A percentile compares a stretch with the other conserved stretches of the same genome.
phyloP scores from a whole-genome alignment of 441 rosid species.

The Adansonia gregorii region DNA sequence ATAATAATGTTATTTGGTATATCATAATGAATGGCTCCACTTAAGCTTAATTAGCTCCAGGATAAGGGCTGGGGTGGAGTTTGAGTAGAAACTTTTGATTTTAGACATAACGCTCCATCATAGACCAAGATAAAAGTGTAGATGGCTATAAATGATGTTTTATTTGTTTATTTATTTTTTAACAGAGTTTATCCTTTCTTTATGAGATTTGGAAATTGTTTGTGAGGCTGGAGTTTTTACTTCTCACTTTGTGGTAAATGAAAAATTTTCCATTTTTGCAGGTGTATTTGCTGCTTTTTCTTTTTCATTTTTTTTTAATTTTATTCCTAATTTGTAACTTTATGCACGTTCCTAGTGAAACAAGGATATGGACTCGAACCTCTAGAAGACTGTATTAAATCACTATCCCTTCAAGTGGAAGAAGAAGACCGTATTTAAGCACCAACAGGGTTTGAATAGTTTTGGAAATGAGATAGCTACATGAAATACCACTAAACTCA shows the following conservation, averaged over 20 bases:
- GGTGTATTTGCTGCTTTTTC: constrained; percentile 3
- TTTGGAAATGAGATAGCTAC: constrained; percentile 11
- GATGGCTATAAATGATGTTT: neutral
- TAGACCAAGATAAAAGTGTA: neutral
- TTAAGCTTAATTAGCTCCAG: too few relatives aligned
- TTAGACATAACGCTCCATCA: neutral
- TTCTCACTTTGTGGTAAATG: neutral
- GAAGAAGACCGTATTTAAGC: constrained; percentile 1
- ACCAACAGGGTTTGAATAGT: neutral
- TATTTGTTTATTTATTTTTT: neutral
- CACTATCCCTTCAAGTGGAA: neutral
- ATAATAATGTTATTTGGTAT: neutral
- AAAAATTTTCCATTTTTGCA: neutral
- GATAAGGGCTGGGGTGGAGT: neutral
- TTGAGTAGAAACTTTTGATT: neutral
- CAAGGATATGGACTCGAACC: neutral
- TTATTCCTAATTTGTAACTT: neutral
- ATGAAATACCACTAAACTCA: constrained; percentile 13
- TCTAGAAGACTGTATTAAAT: neutral
- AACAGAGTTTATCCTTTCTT: neutral
- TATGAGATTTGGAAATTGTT: neutral
- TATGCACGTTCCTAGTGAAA: neutral
- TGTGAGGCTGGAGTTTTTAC: neutral
- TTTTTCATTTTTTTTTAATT: neutral
- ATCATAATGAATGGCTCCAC: neutral